Evolutionary conservation across 2,329 filamentous ascomycete genomes (phyloP).

Genomic region (Exophiala aquamarina): DNA sequence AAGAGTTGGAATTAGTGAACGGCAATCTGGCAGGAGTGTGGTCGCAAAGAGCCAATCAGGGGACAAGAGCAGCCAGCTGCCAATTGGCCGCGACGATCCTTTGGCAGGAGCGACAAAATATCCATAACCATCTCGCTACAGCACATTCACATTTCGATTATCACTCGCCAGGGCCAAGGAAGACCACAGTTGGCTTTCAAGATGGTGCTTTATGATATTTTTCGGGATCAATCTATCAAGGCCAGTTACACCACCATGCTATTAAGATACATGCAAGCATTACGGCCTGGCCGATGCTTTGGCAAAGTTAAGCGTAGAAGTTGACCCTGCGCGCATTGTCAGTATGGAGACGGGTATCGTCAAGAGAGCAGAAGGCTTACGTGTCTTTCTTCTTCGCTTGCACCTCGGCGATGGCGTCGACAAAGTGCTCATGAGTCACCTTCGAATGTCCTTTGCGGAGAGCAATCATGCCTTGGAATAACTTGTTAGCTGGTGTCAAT

Average conservation of each 20-base stretch:
- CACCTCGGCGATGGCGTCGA: constrained; percentile 96
- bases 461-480: constrained; percentile 80
- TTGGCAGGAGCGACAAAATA: no score
- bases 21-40: no score
- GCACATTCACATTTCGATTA: no score
- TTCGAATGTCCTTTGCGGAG: constrained; percentile 91
- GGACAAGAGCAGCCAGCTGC: no score
- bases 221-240: no score
- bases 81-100: no score
- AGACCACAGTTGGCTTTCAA: no score
- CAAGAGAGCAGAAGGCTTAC: constrained; percentile 33
- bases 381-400: constrained; percentile 85
- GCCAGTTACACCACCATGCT: background rate
- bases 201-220: no score
- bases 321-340: constrained; percentile 28
- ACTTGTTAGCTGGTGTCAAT: constrained; percentile 2
- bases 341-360: background rate
- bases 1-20: background rate
- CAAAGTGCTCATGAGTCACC: constrained; percentile 97
- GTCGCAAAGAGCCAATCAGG: no score
- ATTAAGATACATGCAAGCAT: background rate
- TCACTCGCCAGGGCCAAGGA: no score
- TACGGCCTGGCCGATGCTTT: no score
- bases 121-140: no score
- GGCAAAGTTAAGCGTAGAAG: constrained; percentile 32